These are phyloP conservation scores for Tanacetum coccineum DNA, from an alignment of 129 eudicot genomes.

Conservation along the genomic window DNA sequence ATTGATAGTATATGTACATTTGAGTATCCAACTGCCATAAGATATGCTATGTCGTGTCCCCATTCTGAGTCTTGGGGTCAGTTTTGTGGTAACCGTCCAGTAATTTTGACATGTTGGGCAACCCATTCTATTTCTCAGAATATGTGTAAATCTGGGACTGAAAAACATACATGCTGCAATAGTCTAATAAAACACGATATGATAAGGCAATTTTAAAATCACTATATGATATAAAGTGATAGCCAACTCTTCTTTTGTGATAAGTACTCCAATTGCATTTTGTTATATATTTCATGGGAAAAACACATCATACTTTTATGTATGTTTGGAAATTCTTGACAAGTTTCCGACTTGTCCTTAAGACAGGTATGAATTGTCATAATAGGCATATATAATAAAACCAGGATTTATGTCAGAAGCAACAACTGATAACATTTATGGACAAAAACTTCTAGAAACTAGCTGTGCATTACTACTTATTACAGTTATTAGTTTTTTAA, in stretches of 20 bases:
- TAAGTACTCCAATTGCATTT: background rate
- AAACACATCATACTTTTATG: slow-evolving; percentile 3
- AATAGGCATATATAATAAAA: slow-evolving; percentile 9
- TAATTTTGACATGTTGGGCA: too few species aligned
- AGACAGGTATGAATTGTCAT: background rate
- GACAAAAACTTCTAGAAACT: background rate
- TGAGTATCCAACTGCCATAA: too few species aligned
- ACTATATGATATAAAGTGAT: too few species aligned
- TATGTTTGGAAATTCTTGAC: background rate
- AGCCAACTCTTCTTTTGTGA: background rate
- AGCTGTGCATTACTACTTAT: slow-evolving; percentile 8
- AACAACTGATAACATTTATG: background rate
- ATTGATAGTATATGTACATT: too few species aligned
- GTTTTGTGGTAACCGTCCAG: too few species aligned
- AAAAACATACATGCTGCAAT: too few species aligned
- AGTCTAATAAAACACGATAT: too few species aligned
- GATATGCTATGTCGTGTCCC: too few species aligned
- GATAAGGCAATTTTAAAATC: too few species aligned
- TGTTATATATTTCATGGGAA: slow-evolving; percentile 8
- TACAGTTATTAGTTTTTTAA: background rate
- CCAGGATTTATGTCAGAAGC: background rate
- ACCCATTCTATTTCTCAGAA: too few species aligned
- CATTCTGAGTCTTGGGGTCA: too few species aligned
- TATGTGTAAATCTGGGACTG: too few species aligned
- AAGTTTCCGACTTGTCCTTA: slow-evolving; percentile 1